Conservation (phyloP, 768 basidiomycete species). For the Psilocybe azurescens region DNA sequence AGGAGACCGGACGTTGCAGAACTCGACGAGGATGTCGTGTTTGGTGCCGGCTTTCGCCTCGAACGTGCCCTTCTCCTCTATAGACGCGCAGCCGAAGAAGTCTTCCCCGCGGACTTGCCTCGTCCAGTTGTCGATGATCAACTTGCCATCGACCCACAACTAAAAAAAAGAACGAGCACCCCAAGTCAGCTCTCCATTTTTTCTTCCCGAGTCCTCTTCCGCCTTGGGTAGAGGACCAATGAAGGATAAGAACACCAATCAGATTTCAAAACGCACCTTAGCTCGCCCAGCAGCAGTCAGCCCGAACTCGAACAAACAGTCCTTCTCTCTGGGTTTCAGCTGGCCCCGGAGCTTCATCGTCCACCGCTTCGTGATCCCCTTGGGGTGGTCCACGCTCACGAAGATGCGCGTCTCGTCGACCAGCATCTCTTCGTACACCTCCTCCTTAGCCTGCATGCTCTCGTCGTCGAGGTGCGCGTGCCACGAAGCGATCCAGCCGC, state of each 20-base stretch:
- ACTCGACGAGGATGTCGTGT: conserved; percentile 69
- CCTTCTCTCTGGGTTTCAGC: conserved; percentile 59
- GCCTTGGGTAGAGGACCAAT: no score
- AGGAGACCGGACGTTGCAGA: conserved; percentile 75
- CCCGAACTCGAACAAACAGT: conserved; percentile 74
- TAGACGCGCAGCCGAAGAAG: conserved; percentile 70
- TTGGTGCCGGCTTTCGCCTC: conserved; percentile 57
- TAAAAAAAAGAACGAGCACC: conserved; percentile 25
- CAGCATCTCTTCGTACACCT: conserved; percentile 46
- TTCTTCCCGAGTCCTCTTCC: no score
- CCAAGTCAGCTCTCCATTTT: no score
- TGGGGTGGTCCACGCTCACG: conserved; percentile 59
- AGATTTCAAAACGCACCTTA: conserved; percentile 46
- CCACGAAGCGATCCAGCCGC: conserved; percentile 73
- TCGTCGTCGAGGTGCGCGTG: conserved; percentile 61
- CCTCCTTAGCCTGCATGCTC: conserved; percentile 51
- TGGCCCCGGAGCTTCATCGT: conserved; percentile 64
- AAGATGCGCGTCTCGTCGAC: conserved; percentile 73
- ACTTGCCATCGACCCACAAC: conserved; percentile 71
- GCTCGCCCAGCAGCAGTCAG: conserved; percentile 70
- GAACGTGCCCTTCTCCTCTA: conserved; percentile 65
- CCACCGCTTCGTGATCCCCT: conserved; percentile 65
- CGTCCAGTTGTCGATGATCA: conserved; percentile 86
- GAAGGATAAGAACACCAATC: no score
- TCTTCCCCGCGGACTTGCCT: conserved; percentile 69